phyloP scores from a whole-genome alignment of 2,329 filamentous ascomycete species.

The Hymenoscyphus repandus region DNA sequence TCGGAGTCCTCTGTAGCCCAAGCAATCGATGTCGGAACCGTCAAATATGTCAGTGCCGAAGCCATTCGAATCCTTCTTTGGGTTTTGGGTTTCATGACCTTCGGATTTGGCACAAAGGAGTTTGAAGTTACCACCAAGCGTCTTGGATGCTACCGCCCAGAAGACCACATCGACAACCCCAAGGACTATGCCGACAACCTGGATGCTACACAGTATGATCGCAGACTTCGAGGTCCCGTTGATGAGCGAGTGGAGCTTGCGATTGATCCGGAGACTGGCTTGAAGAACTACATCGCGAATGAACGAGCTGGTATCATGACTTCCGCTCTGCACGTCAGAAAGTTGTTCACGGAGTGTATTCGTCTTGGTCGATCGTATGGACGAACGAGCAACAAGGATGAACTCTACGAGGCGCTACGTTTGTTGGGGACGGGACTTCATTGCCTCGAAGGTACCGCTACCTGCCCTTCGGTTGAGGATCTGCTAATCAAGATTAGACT shows the following conservation, averaged over 20 bases:
- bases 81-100: constrained; percentile 84
- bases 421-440: constrained; percentile 84
- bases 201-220: constrained; percentile 79
- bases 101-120: constrained; percentile 77
- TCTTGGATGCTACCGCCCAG: constrained; percentile 74
- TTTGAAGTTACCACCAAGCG: constrained; percentile 79
- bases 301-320: constrained; percentile 75
- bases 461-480: background rate
- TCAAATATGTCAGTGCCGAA: constrained; percentile 86
- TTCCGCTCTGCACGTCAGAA: constrained; percentile 70
- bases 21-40: constrained; percentile 85
- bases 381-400: constrained; percentile 60
- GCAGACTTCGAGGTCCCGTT: constrained; percentile 73
- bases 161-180: constrained; percentile 75
- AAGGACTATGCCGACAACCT: constrained; percentile 85
- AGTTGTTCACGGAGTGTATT: constrained; percentile 68
- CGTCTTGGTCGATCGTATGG: constrained; percentile 74
- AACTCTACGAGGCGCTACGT: constrained; percentile 81
- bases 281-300: constrained; percentile 95
- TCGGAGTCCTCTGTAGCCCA: constrained; percentile 46
- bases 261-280: constrained; percentile 67
- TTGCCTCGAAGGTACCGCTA: constrained; percentile 59
- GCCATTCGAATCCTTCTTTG: constrained; percentile 86
- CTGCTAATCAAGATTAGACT: constrained; percentile 50
- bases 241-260: constrained; percentile 73